Percentiles rank a stretch among this genome's conserved stretches.
These are phyloP conservation scores for Argentina anserina DNA, from an alignment of 306 rosid genomes.

Conservation along the genomic window DNA sequence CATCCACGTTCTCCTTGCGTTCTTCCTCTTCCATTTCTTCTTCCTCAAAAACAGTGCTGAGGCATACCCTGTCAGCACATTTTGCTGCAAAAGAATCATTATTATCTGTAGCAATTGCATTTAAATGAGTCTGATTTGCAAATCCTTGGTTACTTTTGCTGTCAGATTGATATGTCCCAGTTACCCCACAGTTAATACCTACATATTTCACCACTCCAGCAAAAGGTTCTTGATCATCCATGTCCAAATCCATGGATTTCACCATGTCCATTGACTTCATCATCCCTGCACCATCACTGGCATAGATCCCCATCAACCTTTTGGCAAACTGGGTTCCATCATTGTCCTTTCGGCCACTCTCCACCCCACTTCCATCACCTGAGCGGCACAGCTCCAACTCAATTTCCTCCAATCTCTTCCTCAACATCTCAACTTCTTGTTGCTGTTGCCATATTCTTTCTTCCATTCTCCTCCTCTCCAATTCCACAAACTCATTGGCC, in stretches of 20 bases:
- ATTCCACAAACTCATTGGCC: slow-evolving; percentile 80
- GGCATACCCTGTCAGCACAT: slow-evolving; percentile 49
- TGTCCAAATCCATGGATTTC: slow-evolving; percentile 94
- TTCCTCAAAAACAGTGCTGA: slow-evolving; percentile 86
- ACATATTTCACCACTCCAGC: slow-evolving; percentile 45
- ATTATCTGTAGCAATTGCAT: slow-evolving; percentile 27
- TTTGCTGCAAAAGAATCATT: slow-evolving; percentile 39
- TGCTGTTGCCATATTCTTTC: slow-evolving; percentile 83
- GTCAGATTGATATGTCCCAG: slow-evolving; percentile 29
- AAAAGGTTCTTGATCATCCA: slow-evolving; percentile 85
- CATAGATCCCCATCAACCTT: slow-evolving; percentile 64
- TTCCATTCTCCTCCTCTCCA: slow-evolving; percentile 94
- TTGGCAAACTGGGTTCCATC: slow-evolving; percentile 64
- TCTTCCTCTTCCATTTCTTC: slow-evolving; percentile 61
- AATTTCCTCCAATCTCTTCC: slow-evolving; percentile 81
- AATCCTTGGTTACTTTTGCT: slow-evolving; percentile 32
- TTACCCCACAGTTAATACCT: slow-evolving; percentile 26
- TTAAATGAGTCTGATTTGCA: slow-evolving; percentile 31
- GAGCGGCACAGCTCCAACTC: slow-evolving; percentile 58
- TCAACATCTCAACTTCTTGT: slow-evolving; percentile 79
- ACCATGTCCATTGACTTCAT: slow-evolving; percentile 91
- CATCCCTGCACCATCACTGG: slow-evolving; percentile 65
- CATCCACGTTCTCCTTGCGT: slow-evolving; percentile 44
- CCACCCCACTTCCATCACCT: slow-evolving; percentile 34
- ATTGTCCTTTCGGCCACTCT: slow-evolving; percentile 39